Percentiles rank a stretch among this genome's conserved stretches.
phyloP scores from a whole-genome alignment of 176 grass and related monocot genomes.

The Oryza meyeriana region DNA sequence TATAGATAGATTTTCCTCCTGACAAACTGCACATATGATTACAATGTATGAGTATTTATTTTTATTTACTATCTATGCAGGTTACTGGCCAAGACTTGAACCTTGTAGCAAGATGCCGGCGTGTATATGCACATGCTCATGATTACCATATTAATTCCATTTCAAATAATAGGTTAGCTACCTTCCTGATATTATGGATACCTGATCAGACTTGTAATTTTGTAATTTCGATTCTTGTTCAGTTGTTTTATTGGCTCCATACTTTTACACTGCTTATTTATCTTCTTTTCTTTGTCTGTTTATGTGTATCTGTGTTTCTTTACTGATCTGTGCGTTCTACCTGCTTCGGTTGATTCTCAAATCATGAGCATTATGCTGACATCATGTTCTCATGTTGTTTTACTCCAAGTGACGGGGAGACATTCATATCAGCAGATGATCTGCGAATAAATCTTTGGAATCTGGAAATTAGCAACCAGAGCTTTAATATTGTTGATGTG shows the following conservation, averaged over 20 bases:
- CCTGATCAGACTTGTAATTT: not conserved
- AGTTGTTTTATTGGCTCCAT: not conserved
- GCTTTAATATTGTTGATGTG: slow-evolving; percentile 91
- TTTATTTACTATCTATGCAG: slow-evolving; percentile 45
- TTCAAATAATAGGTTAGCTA: slow-evolving; percentile 76
- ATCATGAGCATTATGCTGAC: slow-evolving; percentile 13
- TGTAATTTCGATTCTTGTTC: slow-evolving; percentile 14
- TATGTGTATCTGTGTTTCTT: slow-evolving; percentile 1
- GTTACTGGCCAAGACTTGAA: slow-evolving; percentile 63
- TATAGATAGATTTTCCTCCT: not conserved
- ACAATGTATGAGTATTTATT: slow-evolving; percentile 10
- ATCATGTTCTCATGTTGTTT: slow-evolving; percentile 30
- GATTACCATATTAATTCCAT: slow-evolving; percentile 89
- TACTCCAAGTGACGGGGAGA: slow-evolving; percentile 65
- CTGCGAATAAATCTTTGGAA: slow-evolving; percentile 91
- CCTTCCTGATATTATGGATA: slow-evolving; percentile 15
- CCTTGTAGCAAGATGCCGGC: slow-evolving; percentile 65
- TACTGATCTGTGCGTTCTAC: not conserved
- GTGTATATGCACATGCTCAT: slow-evolving; percentile 75
- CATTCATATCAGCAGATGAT: slow-evolving; percentile 90
- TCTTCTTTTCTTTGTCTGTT: not conserved
- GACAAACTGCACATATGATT: slow-evolving; percentile 16
- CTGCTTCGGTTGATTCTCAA: slow-evolving; percentile 10
- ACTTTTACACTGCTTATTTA: slow-evolving; percentile 12
- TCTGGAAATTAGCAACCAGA: slow-evolving; percentile 84